Evolutionary conservation across 2,329 filamentous ascomycete species (phyloP).

Genomic region (Cytospora piceae): DNA sequence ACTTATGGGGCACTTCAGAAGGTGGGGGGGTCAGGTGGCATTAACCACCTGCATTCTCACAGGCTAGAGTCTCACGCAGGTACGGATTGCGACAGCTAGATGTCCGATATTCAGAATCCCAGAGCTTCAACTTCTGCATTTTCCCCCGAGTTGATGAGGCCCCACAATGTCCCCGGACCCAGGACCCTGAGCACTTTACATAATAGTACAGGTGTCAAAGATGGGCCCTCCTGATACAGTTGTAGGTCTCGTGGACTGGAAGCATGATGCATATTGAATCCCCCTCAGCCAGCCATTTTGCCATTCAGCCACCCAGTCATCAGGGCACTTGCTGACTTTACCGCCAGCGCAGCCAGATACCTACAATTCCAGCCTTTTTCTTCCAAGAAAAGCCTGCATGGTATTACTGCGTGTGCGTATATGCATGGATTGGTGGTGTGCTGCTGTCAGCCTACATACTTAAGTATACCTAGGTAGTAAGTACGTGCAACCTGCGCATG

Average conservation of each 20-base stretch:
- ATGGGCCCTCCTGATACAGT: not conserved
- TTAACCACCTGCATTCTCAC: not conserved
- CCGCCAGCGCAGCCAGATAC: not conserved
- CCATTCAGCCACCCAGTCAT: not conserved
- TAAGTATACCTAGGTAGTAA: too few relatives aligned
- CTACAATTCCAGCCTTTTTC: not conserved
- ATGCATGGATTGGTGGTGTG: not conserved
- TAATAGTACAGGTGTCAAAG: not conserved
- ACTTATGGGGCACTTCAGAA: not conserved
- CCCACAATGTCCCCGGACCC: slow-evolving; percentile 5
- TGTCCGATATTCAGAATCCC: not conserved
- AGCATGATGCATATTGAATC: not conserved
- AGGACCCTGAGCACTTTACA: slow-evolving; percentile 17
- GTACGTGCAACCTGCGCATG: not conserved
- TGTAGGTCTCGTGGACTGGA: not conserved
- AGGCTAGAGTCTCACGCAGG: not conserved
- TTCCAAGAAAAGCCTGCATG: not conserved
- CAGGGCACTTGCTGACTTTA: not conserved
- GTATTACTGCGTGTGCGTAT: not conserved
- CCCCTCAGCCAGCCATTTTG: not conserved
- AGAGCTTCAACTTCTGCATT: not conserved
- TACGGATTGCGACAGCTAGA: not conserved
- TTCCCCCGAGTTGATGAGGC: slow-evolving; percentile 6
- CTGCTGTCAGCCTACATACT: not conserved
- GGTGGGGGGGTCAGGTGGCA: not conserved